Conservation (phyloP, 495 filamentous ascomycete genomes). For the Tuber microsphaerosporum region DNA sequence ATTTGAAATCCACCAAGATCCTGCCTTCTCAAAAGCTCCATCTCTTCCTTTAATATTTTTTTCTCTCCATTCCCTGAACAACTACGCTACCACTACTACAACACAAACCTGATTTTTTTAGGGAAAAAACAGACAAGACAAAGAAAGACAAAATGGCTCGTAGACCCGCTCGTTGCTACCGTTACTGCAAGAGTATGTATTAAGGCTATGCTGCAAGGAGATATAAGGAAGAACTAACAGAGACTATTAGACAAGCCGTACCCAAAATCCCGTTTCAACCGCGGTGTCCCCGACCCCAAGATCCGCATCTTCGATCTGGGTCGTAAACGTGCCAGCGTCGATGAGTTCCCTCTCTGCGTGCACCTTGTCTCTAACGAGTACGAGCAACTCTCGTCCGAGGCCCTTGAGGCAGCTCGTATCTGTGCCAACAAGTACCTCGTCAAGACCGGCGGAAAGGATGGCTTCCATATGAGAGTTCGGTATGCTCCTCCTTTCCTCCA, state of each 20-base stretch:
- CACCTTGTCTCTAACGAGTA: conserved; percentile 99
- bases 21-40: conserved; percentile 7
- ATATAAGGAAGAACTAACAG: conserved; percentile 3
- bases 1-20: conserved; percentile 31
- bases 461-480: conserved; percentile 90
- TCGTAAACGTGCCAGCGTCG: conserved; percentile 91
- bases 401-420: conserved; percentile 96
- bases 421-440: conserved; percentile 98
- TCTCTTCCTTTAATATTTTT: neutral
- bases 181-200: conserved; percentile 99
- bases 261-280: conserved; percentile 98
- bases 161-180: conserved; percentile 96
- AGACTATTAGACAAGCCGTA: conserved; percentile 60
- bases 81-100: conserved; percentile 6
- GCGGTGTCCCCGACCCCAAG: conserved; percentile 98
- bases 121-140: conserved; percentile 36
- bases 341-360: conserved; percentile 94
- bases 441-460: conserved; percentile 92
- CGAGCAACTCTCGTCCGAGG: conserved; percentile 95
- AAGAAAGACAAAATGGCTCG: conserved; percentile 84
- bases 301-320: conserved; percentile 98
- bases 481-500: conserved; percentile 1
- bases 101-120: neutral
- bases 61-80: conserved; percentile 12
- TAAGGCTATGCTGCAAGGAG: neutral